These are phyloP conservation scores for Aspergillus sclerotiicarbonarius DNA, from an alignment of 495 filamentous ascomycete species.

Conservation along the genomic window DNA sequence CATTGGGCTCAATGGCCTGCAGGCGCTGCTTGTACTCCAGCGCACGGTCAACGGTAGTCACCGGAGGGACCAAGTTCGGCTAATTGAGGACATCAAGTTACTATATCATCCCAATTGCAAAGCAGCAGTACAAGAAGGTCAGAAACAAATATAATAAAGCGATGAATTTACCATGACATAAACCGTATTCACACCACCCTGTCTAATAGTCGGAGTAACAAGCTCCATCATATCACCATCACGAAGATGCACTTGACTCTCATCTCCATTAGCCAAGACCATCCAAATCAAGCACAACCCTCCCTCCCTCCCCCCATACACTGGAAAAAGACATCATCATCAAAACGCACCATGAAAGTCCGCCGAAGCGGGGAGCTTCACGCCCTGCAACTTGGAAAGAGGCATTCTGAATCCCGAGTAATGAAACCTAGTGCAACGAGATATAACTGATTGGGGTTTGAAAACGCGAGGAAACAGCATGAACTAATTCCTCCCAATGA, in stretches of 20 bases:
- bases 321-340: conserved; percentile 17
- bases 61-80: conserved; percentile 72
- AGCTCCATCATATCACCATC: conserved; percentile 78
- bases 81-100: conserved; percentile 19
- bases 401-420: conserved; percentile 28
- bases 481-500: neutral
- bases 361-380: conserved; percentile 68
- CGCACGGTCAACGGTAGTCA: conserved; percentile 71
- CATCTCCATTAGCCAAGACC: neutral
- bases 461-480: neutral
- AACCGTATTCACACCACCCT: conserved; percentile 74
- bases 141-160: neutral
- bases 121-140: neutral
- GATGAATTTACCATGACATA: conserved; percentile 66
- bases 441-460: neutral
- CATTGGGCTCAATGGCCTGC: conserved; percentile 63
- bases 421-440: neutral
- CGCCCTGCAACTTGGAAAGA: conserved; percentile 39
- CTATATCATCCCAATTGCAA: neutral
- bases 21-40: conserved; percentile 71
- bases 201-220: conserved; percentile 71
- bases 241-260: conserved; percentile 60
- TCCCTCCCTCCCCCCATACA: conserved; percentile 23
- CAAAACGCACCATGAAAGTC: conserved; percentile 60
- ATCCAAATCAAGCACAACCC: neutral